Evolutionary conservation across 495 filamentous ascomycete species (phyloP).

Genomic region (Penicillium tannophilum): DNA sequence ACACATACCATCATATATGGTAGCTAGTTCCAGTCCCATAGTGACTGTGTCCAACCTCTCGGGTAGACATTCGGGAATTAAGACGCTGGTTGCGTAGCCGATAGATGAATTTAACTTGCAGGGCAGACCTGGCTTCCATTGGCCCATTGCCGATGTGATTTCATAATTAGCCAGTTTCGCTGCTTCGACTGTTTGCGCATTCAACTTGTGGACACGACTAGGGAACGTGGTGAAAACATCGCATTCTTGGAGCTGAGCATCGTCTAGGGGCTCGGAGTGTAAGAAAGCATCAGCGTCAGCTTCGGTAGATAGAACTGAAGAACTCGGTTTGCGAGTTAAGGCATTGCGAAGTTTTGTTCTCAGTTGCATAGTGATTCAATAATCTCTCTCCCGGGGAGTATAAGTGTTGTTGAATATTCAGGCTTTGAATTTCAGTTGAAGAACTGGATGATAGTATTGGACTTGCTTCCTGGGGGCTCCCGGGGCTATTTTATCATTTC

Average conservation of each 20-base stretch:
- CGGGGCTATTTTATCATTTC: too few species aligned
- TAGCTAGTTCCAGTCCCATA: too few species aligned
- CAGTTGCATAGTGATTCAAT: too few species aligned
- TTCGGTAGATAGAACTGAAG: not conserved
- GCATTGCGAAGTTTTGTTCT: not conserved
- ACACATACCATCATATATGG: too few species aligned
- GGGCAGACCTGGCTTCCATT: not conserved
- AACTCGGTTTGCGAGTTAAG: not conserved
- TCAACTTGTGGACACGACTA: not conserved
- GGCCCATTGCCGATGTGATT: not conserved
- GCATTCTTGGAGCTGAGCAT: not conserved
- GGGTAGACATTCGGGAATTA: not conserved
- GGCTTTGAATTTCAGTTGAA: too few species aligned
- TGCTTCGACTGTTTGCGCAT: not conserved
- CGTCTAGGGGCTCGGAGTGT: not conserved
- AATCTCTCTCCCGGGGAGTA: too few species aligned
- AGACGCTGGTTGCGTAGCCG: not conserved
- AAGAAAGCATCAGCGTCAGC: not conserved
- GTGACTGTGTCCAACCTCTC: not conserved
- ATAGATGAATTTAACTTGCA: not conserved
- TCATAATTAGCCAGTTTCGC: not conserved
- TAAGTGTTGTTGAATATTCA: too few species aligned
- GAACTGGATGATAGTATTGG: too few species aligned
- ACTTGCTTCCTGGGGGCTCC: too few species aligned
- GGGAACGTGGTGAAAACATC: not conserved